Evolutionary conservation across 2,329 filamentous ascomycete species (phyloP), one percentile per base, ranked within the genome.

Genomic region (Sporothrix inflata): DNA sequence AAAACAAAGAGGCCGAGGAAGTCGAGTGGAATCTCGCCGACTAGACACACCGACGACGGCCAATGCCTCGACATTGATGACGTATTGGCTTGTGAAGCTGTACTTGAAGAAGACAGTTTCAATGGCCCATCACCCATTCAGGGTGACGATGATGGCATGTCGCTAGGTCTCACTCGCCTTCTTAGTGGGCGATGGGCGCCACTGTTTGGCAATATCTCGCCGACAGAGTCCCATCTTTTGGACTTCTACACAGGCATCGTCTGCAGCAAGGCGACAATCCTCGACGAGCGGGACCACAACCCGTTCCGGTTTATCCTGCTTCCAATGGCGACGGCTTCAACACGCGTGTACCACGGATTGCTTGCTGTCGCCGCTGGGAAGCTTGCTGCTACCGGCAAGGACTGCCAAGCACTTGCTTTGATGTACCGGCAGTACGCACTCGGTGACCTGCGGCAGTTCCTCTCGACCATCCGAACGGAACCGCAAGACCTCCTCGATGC

Each of bases 221-320:
- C 61, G 5, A 53, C 70, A 4, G 70, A 67, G 21, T 57, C 67
- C 3, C 53, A 60, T 7, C 24, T 71, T 5, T 47, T 71, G 7
- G 45, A 71, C 47, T 71, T 71, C 19, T 71, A 71, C 61, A 60
- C 53, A 4, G 24, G 38, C 16, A 55, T 68, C 7, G 70, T 71
- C 47, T 71, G 70, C 11, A 21, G 24, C 47, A 67, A 55, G 61
- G 45, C 70, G 7, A 71, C 70, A 19, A 66, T 71, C 21, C 47
- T 71, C 45, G 70, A 71, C 30, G 70, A 71, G 24, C 63, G 61
- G 5, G 70, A 55, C 49, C 60, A 71, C 49, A 71, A 71, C 53
- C 70, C 70, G 4, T 71, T 71, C 40, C 34, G 70, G 2, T 67
- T 45, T n/a, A 66, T 71, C 11, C 21, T 71, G 9, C 61, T 71